phyloP scores from a whole-genome alignment of 257 asterid species.

The Fraxinus pennsylvanica region DNA sequence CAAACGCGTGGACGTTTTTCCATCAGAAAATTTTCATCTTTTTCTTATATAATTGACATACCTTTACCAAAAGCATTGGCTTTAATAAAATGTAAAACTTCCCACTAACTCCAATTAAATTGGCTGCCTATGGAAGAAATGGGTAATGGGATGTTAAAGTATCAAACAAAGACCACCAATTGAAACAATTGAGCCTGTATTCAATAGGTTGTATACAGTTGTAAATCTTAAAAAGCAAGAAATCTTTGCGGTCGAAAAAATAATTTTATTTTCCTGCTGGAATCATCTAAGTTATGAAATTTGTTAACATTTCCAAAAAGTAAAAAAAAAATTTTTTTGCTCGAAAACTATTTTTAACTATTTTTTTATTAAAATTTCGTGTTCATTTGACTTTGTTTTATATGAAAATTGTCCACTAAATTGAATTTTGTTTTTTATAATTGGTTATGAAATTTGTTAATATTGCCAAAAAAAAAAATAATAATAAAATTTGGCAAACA shows the following conservation, averaged over 20 bases:
- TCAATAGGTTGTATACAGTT: not conserved
- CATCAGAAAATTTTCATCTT: conserved; percentile 30
- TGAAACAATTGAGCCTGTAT: conserved; percentile 16
- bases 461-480: too few species aligned
- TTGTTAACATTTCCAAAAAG: too few species aligned
- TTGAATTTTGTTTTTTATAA: too few species aligned
- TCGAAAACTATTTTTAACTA: too few species aligned
- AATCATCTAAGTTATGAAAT: conserved; percentile 22
- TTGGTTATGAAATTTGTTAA: too few species aligned
- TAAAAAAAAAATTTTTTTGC: too few species aligned
- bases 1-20: conserved; percentile 35
- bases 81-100: conserved; percentile 21
- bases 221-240: conserved; percentile 10
- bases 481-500: too few species aligned
- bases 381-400: too few species aligned
- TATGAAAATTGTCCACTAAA: too few species aligned
- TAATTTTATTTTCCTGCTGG: not conserved
- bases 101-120: conserved; percentile 40
- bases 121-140: conserved; percentile 29
- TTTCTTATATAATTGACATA: conserved; percentile 6
- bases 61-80: conserved; percentile 40
- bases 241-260: conserved; percentile 22
- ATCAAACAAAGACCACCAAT: conserved; percentile 27
- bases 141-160: conserved; percentile 24
- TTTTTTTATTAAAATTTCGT: too few species aligned